Base-by-base conservation (phyloP, 2,329 filamentous ascomycete species). In the Fusarium multiceps region DNA sequence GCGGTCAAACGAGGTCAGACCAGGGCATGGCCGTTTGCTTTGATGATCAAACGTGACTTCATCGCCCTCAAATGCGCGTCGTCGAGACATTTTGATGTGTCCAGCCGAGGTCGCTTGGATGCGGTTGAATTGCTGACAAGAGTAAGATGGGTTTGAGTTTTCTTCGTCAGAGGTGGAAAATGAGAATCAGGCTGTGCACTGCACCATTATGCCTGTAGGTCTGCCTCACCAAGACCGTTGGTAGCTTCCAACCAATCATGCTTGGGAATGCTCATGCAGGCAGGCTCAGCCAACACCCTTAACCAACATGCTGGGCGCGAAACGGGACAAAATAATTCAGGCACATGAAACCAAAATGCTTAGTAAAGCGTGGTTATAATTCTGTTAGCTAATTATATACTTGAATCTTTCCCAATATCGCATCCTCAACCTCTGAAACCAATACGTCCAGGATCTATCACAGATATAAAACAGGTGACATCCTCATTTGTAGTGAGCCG, bases 1-100 rank as follows among this genome's bases (percentile, higher is more conserved):
- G 0, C 18, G 11, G 0, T n/a, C 27, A 8, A 4, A n/a, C 0
- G 3, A 9, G 46, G 1, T 32, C 14, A 12, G 32, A 4, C 21
- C 28, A 9, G 10, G 8, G 5, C 4, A 1, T 1, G 4, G 5
- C 18, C 45, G n/a, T n/a, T n/a, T n/a, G n/a, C n/a, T n/a, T n/a
- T n/a, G n/a, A n/a, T n/a, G n/a, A n/a, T n/a, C n/a, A n/a, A n/a
- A 7, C 1, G 18, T 11, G 5, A n/a, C 0, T 4, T 11, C 34
- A n/a, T 37, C 2, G 3, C 4, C 18, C 5, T n/a, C 34, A n/a
- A 7, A n/a, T 12, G 18, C 34, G 18, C 21, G 4, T 2, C 2
- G 0, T 4, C 32, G 23, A 1, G 45, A 53, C 2, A 13, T 13
- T 0, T 28, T 3, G 2, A 21, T 21, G 21, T 4, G 21, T 21